Evolutionary conservation across 768 basidiomycete genomes (phyloP).

Genomic region (Russula brevipes): DNA sequence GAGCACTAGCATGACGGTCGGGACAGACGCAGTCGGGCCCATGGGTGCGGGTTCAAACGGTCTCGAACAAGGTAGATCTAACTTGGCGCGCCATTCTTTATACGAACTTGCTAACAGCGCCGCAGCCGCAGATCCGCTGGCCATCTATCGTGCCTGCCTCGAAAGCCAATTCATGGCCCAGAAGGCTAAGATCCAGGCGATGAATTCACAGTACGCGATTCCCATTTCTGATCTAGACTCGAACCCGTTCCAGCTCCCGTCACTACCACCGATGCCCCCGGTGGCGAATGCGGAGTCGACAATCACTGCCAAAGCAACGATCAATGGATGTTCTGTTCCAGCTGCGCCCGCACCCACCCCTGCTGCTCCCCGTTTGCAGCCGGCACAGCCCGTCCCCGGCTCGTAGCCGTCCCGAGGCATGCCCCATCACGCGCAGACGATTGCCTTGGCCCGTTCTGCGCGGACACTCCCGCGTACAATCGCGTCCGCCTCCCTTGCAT

Average conservation of each 20-base stretch:
- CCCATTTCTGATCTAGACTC: conserved; percentile 13
- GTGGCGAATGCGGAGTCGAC: neutral
- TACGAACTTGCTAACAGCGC: neutral
- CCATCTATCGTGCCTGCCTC: conserved; percentile 5
- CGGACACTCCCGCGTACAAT: too few relatives aligned
- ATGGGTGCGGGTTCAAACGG: neutral
- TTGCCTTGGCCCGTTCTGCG: neutral
- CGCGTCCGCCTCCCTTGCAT: neutral
- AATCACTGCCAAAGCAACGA: too few relatives aligned
- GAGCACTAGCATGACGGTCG: neutral
- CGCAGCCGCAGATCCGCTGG: neutral
- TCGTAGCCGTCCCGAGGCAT: neutral
- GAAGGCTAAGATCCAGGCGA: conserved; percentile 6
- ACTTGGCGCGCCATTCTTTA: neutral
- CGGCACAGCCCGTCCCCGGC: neutral
- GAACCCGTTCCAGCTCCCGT: neutral
- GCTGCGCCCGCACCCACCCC: neutral
- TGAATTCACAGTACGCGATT: conserved; percentile 10
- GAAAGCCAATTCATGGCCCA: conserved; percentile 1
- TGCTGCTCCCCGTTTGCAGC: neutral
- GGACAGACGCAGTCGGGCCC: too few relatives aligned
- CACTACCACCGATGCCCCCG: neutral
- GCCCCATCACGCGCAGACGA: neutral
- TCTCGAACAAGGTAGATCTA: conserved; percentile 8
- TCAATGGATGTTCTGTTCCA: neutral